Evolutionary conservation across 495 filamentous ascomycete species (phyloP).

Genomic region (Penicillium canariense): DNA sequence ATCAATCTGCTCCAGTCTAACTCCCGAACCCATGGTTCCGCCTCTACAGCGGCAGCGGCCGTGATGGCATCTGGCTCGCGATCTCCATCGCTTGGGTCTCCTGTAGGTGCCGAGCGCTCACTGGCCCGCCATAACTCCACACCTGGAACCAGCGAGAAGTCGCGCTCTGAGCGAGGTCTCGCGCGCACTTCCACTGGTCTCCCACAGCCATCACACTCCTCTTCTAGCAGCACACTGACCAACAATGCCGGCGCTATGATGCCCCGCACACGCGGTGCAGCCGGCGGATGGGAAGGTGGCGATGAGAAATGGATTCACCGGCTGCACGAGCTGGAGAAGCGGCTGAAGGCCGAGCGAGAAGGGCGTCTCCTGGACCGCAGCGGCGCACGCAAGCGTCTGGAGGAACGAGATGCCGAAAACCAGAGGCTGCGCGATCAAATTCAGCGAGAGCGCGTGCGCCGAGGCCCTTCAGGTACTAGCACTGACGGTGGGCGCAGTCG

Average conservation of each 20-base stretch:
- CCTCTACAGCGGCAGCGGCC: conserved; percentile 22
- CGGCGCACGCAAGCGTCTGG: conserved; percentile 78
- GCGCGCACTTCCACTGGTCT: conserved; percentile 36
- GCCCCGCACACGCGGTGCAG: conserved; percentile 31
- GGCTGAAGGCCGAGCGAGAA: conserved; percentile 87
- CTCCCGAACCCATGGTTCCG: conserved; percentile 33
- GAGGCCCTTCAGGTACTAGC: conserved; percentile 27
- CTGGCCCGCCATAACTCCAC: conserved; percentile 52
- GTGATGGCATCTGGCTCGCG: conserved; percentile 27
- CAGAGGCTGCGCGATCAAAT: conserved; percentile 66
- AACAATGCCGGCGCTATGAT: conserved; percentile 34
- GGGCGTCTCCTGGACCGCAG: conserved; percentile 79
- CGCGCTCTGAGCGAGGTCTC: conserved; percentile 26
- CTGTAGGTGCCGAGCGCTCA: conserved; percentile 33
- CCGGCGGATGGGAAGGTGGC: conserved; percentile 27
- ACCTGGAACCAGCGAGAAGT: conserved; percentile 25
- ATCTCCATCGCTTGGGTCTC: conserved; percentile 27
- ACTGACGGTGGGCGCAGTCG: conserved; percentile 13
- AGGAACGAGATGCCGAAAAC: conserved; percentile 79
- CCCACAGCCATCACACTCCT: conserved; percentile 36
- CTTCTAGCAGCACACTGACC: conserved; percentile 32
- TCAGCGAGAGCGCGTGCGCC: conserved; percentile 58
- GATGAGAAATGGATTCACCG: conserved; percentile 81
- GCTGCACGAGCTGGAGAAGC: conserved; percentile 79
- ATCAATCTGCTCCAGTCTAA: conserved; percentile 66